Percentiles rank a stretch among this genome's conserved stretches.
phyloP scores from a whole-genome alignment of 2,329 filamentous ascomycete species.

The Cercospora berteroae region DNA sequence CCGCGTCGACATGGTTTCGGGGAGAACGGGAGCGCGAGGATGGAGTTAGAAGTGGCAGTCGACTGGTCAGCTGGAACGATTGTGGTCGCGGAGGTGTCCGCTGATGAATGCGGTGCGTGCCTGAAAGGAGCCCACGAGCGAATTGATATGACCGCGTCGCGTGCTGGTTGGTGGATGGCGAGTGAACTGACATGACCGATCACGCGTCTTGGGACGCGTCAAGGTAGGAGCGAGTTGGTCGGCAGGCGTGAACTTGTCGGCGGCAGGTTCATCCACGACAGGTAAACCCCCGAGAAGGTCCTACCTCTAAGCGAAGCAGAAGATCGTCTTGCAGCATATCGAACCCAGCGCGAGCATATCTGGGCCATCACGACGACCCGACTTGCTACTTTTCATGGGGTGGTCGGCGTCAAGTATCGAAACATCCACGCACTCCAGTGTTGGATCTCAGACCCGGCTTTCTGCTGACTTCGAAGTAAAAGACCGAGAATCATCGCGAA shows the following conservation, averaged over 20 bases:
- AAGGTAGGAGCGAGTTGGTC: neutral
- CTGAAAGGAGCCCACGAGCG: neutral
- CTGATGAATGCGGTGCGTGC: neutral
- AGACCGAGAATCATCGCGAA: neutral
- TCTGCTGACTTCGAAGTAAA: neutral
- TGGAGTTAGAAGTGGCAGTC: neutral
- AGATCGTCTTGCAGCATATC: neutral
- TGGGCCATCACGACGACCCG: neutral
- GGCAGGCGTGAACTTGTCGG: neutral
- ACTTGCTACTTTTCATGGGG: neutral
- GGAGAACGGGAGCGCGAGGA: neutral
- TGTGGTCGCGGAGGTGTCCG: neutral
- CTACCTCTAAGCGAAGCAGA: neutral
- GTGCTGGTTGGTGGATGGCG: neutral
- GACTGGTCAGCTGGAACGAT: neutral
- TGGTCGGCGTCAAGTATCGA: neutral
- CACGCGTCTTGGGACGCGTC: neutral
- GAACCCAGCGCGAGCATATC: neutral
- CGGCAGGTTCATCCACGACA: neutral
- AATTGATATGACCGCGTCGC: neutral
- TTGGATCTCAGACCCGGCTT: neutral
- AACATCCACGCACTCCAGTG: neutral
- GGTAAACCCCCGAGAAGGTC: no score
- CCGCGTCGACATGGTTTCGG: constrained; percentile 15
- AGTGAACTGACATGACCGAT: neutral